Evolutionary conservation across 2,329 filamentous ascomycete species (phyloP).

Genomic region (Chaetomiaceae sp.): DNA sequence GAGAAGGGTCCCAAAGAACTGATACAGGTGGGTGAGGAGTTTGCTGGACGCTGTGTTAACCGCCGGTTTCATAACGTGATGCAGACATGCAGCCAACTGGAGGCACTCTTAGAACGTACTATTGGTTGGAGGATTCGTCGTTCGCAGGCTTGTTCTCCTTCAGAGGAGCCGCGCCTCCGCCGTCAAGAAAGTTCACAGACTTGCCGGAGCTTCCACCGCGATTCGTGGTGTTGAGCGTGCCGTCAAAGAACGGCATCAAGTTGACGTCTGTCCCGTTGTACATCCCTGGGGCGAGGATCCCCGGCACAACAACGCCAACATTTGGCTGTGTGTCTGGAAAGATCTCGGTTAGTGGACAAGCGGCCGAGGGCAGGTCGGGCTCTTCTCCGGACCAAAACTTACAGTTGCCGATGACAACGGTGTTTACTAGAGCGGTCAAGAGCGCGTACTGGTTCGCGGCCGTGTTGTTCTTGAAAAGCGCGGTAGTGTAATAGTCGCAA

Average conservation of each 20-base stretch:
- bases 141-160: constrained; percentile 2
- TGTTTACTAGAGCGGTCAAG: not conserved
- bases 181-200: constrained; percentile 4
- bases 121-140: not conserved
- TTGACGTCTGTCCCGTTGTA: not conserved
- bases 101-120: not conserved
- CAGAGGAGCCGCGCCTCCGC: not conserved
- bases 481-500: constrained; percentile 3
- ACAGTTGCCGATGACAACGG: constrained; percentile 6
- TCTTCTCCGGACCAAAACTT: too few relatives aligned
- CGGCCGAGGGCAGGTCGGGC: too few relatives aligned
- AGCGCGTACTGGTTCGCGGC: not conserved
- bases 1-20: constrained; percentile 1
- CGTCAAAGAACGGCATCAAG: not conserved
- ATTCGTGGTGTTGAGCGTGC: not conserved
- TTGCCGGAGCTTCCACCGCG: not conserved
- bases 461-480: constrained; percentile 1
- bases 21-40: constrained; percentile 1
- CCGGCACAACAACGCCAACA: not conserved
- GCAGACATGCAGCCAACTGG: too few relatives aligned
- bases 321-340: not conserved
- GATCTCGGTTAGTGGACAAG: not conserved
- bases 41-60: not conserved
- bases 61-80: too few relatives aligned
- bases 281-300: not conserved